These are phyloP conservation scores for Chaetomium fimeti DNA, from an alignment of 495 filamentous ascomycete species.

Conservation along the genomic window DNA sequence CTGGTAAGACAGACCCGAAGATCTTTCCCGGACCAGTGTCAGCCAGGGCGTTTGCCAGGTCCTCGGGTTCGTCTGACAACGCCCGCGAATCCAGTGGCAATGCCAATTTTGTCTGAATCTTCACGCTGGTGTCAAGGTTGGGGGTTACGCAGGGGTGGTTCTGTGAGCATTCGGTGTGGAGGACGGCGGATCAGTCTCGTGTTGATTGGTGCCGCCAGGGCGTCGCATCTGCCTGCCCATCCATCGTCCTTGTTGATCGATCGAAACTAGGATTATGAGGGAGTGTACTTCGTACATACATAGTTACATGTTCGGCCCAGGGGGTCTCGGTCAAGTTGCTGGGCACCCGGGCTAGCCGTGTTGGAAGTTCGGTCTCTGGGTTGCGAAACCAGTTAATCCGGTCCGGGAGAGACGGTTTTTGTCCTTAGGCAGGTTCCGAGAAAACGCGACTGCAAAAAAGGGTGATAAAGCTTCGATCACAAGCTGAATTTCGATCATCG, in stretches of 20 bases:
- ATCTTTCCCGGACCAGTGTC: neutral
- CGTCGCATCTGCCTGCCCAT: neutral
- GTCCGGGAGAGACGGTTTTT: neutral
- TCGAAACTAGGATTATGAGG: neutral
- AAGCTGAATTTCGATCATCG: constrained; percentile 3
- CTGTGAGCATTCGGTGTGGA: neutral
- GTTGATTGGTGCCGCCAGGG: neutral
- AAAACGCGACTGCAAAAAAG: neutral
- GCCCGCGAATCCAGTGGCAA: neutral
- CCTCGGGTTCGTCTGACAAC: constrained; percentile 19
- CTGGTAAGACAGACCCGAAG: neutral
- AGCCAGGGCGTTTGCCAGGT: constrained; percentile 18
- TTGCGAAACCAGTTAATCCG: neutral
- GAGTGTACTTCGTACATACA: too few relatives aligned
- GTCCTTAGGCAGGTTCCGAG: constrained; percentile 2
- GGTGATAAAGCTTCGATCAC: neutral
- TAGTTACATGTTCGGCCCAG: neutral
- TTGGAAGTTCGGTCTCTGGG: neutral
- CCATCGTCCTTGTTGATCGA: neutral
- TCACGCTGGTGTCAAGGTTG: constrained; percentile 2
- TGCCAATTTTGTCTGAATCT: neutral
- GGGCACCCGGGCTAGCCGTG: neutral
- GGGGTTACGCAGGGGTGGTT: constrained; percentile 17
- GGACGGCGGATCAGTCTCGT: neutral
- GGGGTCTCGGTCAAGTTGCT: constrained; percentile 13